phyloP scores from a whole-genome alignment of 2,329 filamentous ascomycete species.

The Fusarium albidum region DNA sequence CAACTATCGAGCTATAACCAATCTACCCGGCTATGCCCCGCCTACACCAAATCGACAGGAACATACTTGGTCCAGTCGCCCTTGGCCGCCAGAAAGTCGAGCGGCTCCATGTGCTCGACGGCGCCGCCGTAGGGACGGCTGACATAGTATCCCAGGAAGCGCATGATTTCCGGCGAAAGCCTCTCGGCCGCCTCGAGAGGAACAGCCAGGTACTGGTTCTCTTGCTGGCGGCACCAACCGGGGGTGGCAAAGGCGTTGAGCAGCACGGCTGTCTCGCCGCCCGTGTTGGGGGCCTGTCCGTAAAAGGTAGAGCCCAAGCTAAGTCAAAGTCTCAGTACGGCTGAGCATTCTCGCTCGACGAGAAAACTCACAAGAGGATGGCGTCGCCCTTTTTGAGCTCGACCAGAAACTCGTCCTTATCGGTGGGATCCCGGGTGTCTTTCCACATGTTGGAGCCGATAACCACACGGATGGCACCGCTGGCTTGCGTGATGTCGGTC shows the following conservation, averaged over 20 bases:
- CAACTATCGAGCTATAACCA: too few species aligned
- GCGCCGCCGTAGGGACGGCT: constrained; percentile 14
- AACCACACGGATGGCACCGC: constrained; percentile 1
- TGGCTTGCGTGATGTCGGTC: not conserved
- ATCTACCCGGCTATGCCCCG: not conserved
- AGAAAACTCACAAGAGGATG: constrained; percentile 1
- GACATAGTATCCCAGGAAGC: constrained; percentile 2
- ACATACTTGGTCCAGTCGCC: constrained; percentile 14
- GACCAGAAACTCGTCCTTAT: not conserved
- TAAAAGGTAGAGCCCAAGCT: constrained; percentile 9
- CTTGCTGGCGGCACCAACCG: constrained; percentile 7
- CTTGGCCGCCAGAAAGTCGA: constrained; percentile 9
- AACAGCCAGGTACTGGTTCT: constrained; percentile 14
- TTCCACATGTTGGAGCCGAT: constrained; percentile 2
- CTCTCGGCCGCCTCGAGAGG: constrained; percentile 2
- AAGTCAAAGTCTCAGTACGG: not conserved
- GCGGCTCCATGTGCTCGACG: constrained; percentile 16
- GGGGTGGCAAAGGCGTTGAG: constrained; percentile 5
- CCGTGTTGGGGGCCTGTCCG: not conserved
- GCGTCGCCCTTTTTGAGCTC: constrained; percentile 11
- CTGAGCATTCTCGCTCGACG: too few species aligned
- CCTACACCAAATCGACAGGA: constrained; percentile 5
- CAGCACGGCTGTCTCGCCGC: not conserved
- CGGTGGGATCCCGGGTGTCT: not conserved
- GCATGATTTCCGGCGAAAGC: not conserved